Percentiles rank a stretch among this genome's conserved stretches.
Evolutionary conservation across 345 rosid species (phyloP).

Genomic region (Rhodomyrtus tomentosa): DNA sequence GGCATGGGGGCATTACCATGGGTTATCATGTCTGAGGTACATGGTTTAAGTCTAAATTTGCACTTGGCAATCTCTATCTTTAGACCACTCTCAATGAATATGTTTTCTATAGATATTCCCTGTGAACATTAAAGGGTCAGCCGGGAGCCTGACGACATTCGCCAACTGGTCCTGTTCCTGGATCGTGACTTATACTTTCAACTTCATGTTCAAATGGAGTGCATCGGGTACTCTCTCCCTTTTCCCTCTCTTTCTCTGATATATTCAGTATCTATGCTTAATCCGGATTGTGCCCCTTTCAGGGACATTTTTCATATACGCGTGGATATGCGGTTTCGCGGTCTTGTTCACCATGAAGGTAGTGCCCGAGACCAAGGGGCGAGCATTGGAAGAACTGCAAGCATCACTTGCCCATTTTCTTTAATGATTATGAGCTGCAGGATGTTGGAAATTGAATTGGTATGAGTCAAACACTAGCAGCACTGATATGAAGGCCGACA

Average conservation of each 20-base stretch:
- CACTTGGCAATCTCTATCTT: not conserved
- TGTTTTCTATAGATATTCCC: not conserved
- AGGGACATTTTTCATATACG: slow-evolving; percentile 31
- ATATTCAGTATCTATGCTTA: not conserved
- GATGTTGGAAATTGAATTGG: not conserved
- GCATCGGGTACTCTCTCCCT: slow-evolving; percentile 17
- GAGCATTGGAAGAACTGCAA: slow-evolving; percentile 54
- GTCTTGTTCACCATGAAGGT: slow-evolving; percentile 22
- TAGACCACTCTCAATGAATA: not conserved
- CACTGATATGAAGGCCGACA: not conserved
- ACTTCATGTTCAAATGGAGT: slow-evolving; percentile 39
- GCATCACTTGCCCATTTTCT: slow-evolving; percentile 11
- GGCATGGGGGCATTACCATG: not conserved
- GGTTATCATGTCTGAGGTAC: slow-evolving; percentile 51
- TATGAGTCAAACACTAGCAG: not conserved
- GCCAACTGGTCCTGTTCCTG: slow-evolving; percentile 42
- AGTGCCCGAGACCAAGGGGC: slow-evolving; percentile 56
- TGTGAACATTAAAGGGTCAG: slow-evolving; percentile 29
- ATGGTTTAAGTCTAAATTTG: not conserved
- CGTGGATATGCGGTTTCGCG: slow-evolving; percentile 10
- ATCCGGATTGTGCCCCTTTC: not conserved
- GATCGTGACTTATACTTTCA: slow-evolving; percentile 35
- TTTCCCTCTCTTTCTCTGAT: not conserved
- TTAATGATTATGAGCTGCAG: not conserved
- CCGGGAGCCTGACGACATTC: slow-evolving; percentile 39